These are phyloP conservation scores for Phytophthora brassicae DNA, from an alignment of 352 stramenopile species.

Conservation along the genomic window DNA sequence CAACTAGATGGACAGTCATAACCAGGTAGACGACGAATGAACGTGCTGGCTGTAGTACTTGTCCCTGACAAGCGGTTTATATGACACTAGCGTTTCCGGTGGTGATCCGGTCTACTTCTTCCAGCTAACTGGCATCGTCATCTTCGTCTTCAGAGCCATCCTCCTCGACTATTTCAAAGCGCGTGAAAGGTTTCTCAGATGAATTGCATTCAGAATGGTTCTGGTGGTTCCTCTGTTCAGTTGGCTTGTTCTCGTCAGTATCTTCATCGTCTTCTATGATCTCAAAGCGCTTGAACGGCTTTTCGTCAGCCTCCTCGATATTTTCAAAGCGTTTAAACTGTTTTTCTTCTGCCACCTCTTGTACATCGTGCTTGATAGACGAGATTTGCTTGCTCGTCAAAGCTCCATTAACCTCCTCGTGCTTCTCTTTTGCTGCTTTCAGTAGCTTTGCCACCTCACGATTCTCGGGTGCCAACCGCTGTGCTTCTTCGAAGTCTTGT, in stretches of 20 bases:
- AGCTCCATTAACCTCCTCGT: slow-evolving; percentile 61
- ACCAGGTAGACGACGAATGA: slow-evolving; percentile 15
- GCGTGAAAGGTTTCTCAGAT: slow-evolving; percentile 44
- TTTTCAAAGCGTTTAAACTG: slow-evolving; percentile 74
- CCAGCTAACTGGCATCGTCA: slow-evolving; percentile 23
- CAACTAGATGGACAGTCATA: slow-evolving; percentile 4
- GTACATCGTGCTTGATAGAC: slow-evolving; percentile 2
- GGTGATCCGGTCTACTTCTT: not conserved
- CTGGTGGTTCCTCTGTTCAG: slow-evolving; percentile 17
- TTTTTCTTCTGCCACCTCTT: slow-evolving; percentile 20
- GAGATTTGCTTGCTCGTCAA: slow-evolving; percentile 29
- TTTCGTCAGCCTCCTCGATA: slow-evolving; percentile 45
- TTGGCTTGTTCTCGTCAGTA: not conserved
- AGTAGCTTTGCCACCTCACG: slow-evolving; percentile 80
- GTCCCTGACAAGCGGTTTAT: not conserved
- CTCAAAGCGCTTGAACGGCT: slow-evolving; percentile 55
- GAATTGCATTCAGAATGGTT: slow-evolving; percentile 1
- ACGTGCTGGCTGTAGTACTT: slow-evolving; percentile 10
- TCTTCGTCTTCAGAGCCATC: slow-evolving; percentile 37
- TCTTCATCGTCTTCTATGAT: slow-evolving; percentile 59
- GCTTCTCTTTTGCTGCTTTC: slow-evolving; percentile 71
- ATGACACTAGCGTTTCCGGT: not conserved
- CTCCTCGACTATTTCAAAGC: slow-evolving; percentile 70
- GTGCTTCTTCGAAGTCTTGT: slow-evolving; percentile 76
- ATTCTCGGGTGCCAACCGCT: slow-evolving; percentile 67